Evolutionary conservation across 176 grass and related monocot genomes (phyloP).

Genomic region (Lolium rigidum): DNA sequence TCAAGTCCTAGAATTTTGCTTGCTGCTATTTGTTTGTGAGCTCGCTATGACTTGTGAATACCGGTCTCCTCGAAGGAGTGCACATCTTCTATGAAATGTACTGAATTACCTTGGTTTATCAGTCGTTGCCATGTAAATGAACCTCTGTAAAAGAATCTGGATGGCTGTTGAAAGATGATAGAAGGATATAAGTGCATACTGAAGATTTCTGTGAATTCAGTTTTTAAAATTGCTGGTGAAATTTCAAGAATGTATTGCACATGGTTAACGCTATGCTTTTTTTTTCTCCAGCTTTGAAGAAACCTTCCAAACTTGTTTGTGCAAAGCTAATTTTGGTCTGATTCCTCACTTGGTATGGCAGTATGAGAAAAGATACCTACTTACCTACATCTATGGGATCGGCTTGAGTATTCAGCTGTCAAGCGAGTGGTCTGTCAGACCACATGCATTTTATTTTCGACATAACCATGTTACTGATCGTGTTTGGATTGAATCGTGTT

Average conservation of each 20-base stretch:
- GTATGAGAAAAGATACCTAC: neutral
- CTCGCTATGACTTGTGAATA: neutral
- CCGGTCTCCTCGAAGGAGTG: neutral
- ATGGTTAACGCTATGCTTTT: neutral
- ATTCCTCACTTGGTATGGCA: neutral
- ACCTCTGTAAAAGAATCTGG: neutral
- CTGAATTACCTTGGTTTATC: neutral
- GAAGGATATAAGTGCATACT: constrained; percentile 1
- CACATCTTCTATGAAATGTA: neutral
- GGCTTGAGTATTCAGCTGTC: neutral
- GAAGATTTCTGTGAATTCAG: neutral
- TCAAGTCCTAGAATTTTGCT: neutral
- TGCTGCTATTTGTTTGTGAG: too few relatives aligned
- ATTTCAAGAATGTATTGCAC: constrained; percentile 1
- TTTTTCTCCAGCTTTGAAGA: neutral
- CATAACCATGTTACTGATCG: too few relatives aligned
- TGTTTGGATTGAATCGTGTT: too few relatives aligned
- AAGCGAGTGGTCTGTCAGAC: neutral
- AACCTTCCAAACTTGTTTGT: neutral
- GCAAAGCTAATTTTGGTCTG: constrained; percentile 2
- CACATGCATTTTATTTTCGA: neutral
- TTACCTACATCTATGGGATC: neutral
- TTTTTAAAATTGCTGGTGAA: neutral
- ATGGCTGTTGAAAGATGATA: neutral
- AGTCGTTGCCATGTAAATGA: neutral